These are phyloP conservation scores for Saccharomyces jurei DNA, from an alignment of 805 yeast genomes.

Conservation along the genomic window DNA sequence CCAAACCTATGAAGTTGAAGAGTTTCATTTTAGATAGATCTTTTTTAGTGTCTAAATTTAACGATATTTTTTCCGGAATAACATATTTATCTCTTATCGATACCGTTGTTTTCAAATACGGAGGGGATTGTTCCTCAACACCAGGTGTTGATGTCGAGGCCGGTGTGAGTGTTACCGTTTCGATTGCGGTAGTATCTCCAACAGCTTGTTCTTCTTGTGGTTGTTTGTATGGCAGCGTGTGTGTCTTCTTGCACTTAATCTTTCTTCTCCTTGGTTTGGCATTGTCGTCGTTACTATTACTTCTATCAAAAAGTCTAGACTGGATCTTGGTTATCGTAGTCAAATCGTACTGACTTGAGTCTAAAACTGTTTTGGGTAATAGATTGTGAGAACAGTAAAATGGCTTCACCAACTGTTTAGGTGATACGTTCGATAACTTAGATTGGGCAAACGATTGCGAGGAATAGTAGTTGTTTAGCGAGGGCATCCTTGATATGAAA, in stretches of 20 bases:
- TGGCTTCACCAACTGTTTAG: background rate
- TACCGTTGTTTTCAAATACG: background rate
- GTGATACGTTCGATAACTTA: background rate
- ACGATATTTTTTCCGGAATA: background rate
- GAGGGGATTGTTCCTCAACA: background rate
- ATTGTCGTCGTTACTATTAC: constrained; percentile 18
- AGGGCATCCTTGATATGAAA: constrained; percentile 28
- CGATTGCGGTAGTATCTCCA: background rate
- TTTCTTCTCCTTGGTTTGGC: constrained; percentile 27
- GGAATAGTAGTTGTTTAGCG: constrained; percentile 20
- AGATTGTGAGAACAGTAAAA: constrained; percentile 10
- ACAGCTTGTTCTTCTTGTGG: background rate
- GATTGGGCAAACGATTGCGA: background rate
- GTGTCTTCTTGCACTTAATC: constrained; percentile 14
- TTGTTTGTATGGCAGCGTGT: background rate
- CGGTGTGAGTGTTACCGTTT: background rate
- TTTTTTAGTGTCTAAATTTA: background rate
- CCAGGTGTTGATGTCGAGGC: background rate
- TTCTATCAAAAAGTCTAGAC: constrained; percentile 26
- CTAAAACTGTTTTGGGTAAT: constrained; percentile 20
- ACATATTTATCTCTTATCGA: background rate
- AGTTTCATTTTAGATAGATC: background rate
- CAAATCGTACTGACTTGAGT: constrained; percentile 17
- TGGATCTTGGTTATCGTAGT: constrained; percentile 27
- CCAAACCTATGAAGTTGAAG: background rate